phyloP scores from a whole-genome alignment of 179 eudicot species.

The Sideroxylon spinosum region DNA sequence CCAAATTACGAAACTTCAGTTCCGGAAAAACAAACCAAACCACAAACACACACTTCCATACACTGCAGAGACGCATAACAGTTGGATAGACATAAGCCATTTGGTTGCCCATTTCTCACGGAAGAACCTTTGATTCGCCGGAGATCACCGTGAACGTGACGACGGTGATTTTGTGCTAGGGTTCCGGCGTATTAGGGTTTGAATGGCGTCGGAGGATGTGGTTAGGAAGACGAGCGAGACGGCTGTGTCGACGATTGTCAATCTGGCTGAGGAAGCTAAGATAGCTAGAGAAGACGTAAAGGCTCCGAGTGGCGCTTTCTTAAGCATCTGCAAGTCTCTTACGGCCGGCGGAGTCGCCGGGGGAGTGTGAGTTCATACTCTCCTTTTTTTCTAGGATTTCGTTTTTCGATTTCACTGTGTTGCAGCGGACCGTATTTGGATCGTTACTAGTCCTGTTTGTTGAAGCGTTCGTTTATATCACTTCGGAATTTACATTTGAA shows the following conservation, averaged over 20 bases:
- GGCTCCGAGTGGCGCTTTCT: slow-evolving; percentile 43
- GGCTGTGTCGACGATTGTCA: slow-evolving; percentile 63
- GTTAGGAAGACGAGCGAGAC: slow-evolving; percentile 44
- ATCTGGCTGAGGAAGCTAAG: slow-evolving; percentile 84
- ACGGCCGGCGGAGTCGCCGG: slow-evolving; percentile 92
- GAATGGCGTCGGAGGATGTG: slow-evolving; percentile 87
- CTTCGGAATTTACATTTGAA: background rate
- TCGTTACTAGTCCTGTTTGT: background rate
- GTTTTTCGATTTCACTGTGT: background rate
- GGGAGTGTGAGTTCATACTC: slow-evolving; percentile 58
- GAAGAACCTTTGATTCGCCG: background rate
- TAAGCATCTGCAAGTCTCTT: slow-evolving; percentile 67
- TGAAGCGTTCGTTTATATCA: background rate
- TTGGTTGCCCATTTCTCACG: slow-evolving; percentile 13
- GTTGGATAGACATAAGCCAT: too few relatives aligned
- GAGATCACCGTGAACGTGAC: slow-evolving; percentile 14
- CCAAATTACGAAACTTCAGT: too few relatives aligned
- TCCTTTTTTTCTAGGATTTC: background rate
- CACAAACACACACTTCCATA: background rate
- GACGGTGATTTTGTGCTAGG: slow-evolving; percentile 16
- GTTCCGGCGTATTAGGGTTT: slow-evolving; percentile 22
- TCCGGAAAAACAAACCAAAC: background rate
- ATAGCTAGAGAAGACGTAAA: slow-evolving; percentile 68
- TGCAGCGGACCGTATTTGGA: background rate
- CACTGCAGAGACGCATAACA: too few relatives aligned